Base-by-base conservation (phyloP, 2,329 filamentous ascomycete genomes). In the Alternaria burnsii region DNA sequence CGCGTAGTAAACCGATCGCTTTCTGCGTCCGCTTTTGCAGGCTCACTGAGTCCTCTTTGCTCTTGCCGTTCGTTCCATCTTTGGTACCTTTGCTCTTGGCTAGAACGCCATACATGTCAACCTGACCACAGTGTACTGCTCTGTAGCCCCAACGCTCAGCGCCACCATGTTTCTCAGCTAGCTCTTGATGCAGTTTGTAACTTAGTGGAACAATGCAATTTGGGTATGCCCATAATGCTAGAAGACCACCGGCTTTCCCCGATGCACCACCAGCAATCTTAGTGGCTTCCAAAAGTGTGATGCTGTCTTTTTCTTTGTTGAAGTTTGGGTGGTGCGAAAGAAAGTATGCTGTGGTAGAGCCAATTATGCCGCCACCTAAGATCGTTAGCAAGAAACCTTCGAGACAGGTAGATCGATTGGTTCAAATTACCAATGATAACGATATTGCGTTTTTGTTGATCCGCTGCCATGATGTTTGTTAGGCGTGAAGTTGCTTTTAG, bases 141-240 rank as follows among this genome's bases (percentile, higher is more conserved):
- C 95, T 85, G 73, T 98, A 98, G 0, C 94, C 95, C 94, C 95
- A 99, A 77, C 86, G 83, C 57, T 89, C 83, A 26, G 86, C 86
- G 2, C 95, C 95, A 64, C 86, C 85, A 75, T 98, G 92, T 77
- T 97, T 90, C 4, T 88, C 86, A n/a, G 94, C 91, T 12, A 99
- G 84, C 72, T 97, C 88, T 34, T 88, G 86, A 73, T 98, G 95
- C 16, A 98, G 83, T 48, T 85, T 86, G 79, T 93, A 98, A 59
- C 92, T 96, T 42, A 98, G 82, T 0, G 92, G 92, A 0, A 97
- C 94, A 40, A 98, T 88, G 71, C 87, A 90, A 58, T 83, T 84
- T 0, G 95, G 95, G 74, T 97, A 97, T 1, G 94, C 95, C 93
- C 94, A 98, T 16, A 94, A 83, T 1, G 90, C 95, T 22, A 99